These are phyloP conservation scores for Hylodesmum podocarpum DNA, from an alignment of 306 rosid genomes.

Conservation along the genomic window DNA sequence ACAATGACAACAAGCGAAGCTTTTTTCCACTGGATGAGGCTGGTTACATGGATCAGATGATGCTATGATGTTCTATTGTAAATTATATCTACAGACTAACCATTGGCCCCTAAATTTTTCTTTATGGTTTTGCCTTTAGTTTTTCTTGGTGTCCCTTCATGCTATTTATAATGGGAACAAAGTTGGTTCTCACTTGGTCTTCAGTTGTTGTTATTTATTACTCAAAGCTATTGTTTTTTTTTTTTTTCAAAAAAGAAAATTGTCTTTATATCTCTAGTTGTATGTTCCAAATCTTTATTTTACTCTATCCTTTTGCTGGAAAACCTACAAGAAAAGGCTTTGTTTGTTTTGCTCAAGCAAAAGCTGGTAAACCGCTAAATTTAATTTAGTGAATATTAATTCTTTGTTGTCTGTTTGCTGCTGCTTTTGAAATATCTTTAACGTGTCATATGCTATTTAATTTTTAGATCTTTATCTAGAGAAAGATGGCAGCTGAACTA, in stretches of 20 bases:
- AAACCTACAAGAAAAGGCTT: background rate
- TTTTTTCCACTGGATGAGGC: background rate
- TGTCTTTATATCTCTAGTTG: background rate
- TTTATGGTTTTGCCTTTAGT: background rate
- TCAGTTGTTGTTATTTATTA: background rate
- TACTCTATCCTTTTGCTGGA: background rate
- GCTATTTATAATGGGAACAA: background rate
- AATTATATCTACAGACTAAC: background rate
- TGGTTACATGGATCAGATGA: background rate
- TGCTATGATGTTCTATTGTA: background rate
- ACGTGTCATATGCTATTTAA: background rate
- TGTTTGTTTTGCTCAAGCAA: conserved; percentile 2
- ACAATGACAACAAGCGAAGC: background rate
- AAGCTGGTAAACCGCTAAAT: conserved; percentile 6
- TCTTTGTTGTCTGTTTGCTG: conserved; percentile 1
- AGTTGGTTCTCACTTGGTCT: conserved; percentile 20
- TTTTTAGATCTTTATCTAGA: conserved; percentile 26
- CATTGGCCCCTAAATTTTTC: background rate
- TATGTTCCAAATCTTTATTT: background rate
- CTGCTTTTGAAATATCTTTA: conserved; percentile 5
- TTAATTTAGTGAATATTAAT: conserved; percentile 9
- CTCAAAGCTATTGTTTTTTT: background rate
- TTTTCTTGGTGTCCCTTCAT: background rate
- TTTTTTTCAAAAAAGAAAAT: too few relatives aligned
- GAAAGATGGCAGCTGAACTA: conserved; percentile 84